These are phyloP conservation scores for Trichoderma breve DNA, from an alignment of 2,329 filamentous ascomycete genomes.

Conservation along the genomic window DNA sequence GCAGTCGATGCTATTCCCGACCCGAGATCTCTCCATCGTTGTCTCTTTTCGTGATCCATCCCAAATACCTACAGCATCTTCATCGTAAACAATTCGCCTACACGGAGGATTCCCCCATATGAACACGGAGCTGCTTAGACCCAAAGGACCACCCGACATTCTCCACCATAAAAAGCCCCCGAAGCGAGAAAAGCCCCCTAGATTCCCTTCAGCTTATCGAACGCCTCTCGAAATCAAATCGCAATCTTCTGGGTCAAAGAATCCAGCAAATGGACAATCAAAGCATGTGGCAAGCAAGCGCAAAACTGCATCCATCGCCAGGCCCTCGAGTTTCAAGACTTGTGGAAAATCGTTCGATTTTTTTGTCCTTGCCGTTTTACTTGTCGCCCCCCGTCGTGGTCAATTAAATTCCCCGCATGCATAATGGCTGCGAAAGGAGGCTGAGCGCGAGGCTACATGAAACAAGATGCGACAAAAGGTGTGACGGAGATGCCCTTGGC, in stretches of 20 bases:
- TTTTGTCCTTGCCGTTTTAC: conserved; percentile 9
- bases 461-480: conserved; percentile 18
- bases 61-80: background rate
- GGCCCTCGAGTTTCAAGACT: conserved; percentile 12
- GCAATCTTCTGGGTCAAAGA: background rate
- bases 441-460: conserved; percentile 16
- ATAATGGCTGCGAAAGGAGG: background rate
- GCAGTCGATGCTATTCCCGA: background rate
- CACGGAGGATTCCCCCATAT: background rate
- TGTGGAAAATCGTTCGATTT: conserved; percentile 25
- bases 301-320: background rate
- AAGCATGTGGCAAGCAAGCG: no score
- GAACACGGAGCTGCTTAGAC: background rate
- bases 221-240: background rate
- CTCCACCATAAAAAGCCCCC: background rate
- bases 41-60: background rate
- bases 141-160: background rate
- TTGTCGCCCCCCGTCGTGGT: background rate
- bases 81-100: no score
- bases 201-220: background rate
- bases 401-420: background rate
- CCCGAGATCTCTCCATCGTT: background rate
- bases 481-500: conserved; percentile 15
- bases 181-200: background rate
- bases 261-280: no score